phyloP scores from a whole-genome alignment of 345 rosid genomes.

The Combretum micranthum region DNA sequence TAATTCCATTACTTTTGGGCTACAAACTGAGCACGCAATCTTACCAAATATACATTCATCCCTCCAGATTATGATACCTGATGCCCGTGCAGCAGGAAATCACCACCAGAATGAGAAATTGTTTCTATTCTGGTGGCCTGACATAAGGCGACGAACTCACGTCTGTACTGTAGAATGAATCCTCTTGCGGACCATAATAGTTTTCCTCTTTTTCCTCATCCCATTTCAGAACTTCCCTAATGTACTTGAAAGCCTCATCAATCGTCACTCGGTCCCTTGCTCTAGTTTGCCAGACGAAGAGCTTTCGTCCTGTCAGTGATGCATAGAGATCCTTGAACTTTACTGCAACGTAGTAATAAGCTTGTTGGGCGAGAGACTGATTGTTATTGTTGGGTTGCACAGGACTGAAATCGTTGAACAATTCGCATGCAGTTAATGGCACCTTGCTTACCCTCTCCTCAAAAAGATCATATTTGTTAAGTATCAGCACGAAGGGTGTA shows the following conservation, averaged over 20 bases:
- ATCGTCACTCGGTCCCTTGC: slow-evolving; percentile 72
- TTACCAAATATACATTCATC: too few relatives aligned
- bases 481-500: slow-evolving; percentile 68
- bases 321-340: slow-evolving; percentile 91
- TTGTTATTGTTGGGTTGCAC: slow-evolving; percentile 53
- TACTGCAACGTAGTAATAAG: slow-evolving; percentile 85
- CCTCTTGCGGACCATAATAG: slow-evolving; percentile 68
- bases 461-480: slow-evolving; percentile 89
- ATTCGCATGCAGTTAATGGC: slow-evolving; percentile 64
- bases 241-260: slow-evolving; percentile 82
- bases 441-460: slow-evolving; percentile 73
- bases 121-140: slow-evolving; percentile 14
- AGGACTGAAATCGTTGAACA: slow-evolving; percentile 85
- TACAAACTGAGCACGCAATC: too few relatives aligned
- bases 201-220: slow-evolving; percentile 85
- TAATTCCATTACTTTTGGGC: too few relatives aligned
- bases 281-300: slow-evolving; percentile 82
- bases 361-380: slow-evolving; percentile 83
- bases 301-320: slow-evolving; percentile 64
- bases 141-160: slow-evolving; percentile 79
- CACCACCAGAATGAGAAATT: too few relatives aligned
- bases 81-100: too few relatives aligned
- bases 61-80: too few relatives aligned
- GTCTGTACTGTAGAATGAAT: slow-evolving; percentile 89
- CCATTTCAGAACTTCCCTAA: slow-evolving; percentile 95